These are phyloP conservation scores for Aspergillus awamori DNA, from an alignment of 2,329 filamentous ascomycete species.

Conservation along the genomic window DNA sequence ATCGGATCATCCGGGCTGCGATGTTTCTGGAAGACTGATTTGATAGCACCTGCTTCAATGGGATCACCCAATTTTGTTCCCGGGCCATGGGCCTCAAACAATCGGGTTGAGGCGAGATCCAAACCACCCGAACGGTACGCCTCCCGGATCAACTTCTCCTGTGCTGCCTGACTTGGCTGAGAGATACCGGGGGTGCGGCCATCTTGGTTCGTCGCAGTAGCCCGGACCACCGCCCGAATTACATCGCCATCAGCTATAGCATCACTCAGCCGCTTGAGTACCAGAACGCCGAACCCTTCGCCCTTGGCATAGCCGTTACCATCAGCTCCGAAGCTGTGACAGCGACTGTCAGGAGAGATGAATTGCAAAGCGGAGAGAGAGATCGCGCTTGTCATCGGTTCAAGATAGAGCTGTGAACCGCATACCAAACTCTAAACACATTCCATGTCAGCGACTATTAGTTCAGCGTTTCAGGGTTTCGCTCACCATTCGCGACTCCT, in stretches of 20 bases:
- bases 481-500: too few relatives aligned
- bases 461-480: too few relatives aligned
- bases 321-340: background rate
- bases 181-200: background rate
- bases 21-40: slow-evolving; percentile 6
- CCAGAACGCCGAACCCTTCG: background rate
- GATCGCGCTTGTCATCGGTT: slow-evolving; percentile 12
- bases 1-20: slow-evolving; percentile 2
- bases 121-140: slow-evolving; percentile 15
- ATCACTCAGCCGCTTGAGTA: background rate
- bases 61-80: slow-evolving; percentile 20
- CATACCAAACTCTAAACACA: too few relatives aligned
- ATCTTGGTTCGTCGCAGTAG: background rate
- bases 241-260: background rate
- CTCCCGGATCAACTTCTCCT: slow-evolving; percentile 35
- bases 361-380: background rate
- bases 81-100: slow-evolving; percentile 12
- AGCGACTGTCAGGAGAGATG: background rate
- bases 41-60: background rate
- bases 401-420: too few relatives aligned
- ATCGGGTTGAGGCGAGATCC: background rate
- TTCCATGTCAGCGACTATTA: too few relatives aligned
- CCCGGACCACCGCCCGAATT: background rate
- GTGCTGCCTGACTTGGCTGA: slow-evolving; percentile 26
- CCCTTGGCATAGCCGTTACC: background rate